phyloP scores from a whole-genome alignment of 2,329 filamentous ascomycete species.

The Zymoseptoria tritici region DNA sequence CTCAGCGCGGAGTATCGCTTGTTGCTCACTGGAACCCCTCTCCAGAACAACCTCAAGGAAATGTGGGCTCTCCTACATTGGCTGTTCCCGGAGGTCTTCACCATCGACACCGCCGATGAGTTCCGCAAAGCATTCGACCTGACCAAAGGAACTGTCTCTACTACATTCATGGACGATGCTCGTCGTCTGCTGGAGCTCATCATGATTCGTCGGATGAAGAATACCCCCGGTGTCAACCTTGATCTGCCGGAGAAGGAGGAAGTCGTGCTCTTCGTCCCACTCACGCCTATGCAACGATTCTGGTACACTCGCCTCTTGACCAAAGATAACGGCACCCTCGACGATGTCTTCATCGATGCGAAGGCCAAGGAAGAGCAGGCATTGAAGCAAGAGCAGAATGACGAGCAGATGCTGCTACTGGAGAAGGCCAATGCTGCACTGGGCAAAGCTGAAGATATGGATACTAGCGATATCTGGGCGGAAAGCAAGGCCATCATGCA shows the following conservation, averaged over 20 bases:
- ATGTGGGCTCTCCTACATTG: conserved; percentile 52
- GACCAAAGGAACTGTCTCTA: conserved; percentile 46
- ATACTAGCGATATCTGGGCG: conserved; percentile 36
- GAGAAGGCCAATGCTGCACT: conserved; percentile 29
- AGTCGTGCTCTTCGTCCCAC: conserved; percentile 49
- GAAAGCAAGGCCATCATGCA: conserved; percentile 40
- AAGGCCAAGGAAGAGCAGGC: conserved; percentile 39
- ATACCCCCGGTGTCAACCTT: conserved; percentile 46
- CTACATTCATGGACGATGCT: conserved; percentile 46
- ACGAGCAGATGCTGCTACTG: conserved; percentile 22
- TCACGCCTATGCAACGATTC: conserved; percentile 51
- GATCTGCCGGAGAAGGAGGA: conserved; percentile 52
- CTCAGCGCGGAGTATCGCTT: conserved; percentile 44
- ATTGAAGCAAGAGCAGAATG: conserved; percentile 32
- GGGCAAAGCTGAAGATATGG: conserved; percentile 10
- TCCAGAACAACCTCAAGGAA: conserved; percentile 53
- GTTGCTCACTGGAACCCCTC: conserved; percentile 48
- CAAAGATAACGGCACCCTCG: conserved; percentile 44
- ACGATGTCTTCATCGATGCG: conserved; percentile 45
- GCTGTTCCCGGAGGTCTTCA: conserved; percentile 53
- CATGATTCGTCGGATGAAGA: conserved; percentile 54
- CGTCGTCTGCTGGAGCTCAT: conserved; percentile 48
- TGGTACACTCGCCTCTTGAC: conserved; percentile 54
- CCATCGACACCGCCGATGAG: conserved; percentile 40
- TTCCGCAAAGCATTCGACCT: conserved; percentile 54